Conservation (phyloP, 2,329 filamentous ascomycete genomes). For the Apiospora saccharicola region DNA sequence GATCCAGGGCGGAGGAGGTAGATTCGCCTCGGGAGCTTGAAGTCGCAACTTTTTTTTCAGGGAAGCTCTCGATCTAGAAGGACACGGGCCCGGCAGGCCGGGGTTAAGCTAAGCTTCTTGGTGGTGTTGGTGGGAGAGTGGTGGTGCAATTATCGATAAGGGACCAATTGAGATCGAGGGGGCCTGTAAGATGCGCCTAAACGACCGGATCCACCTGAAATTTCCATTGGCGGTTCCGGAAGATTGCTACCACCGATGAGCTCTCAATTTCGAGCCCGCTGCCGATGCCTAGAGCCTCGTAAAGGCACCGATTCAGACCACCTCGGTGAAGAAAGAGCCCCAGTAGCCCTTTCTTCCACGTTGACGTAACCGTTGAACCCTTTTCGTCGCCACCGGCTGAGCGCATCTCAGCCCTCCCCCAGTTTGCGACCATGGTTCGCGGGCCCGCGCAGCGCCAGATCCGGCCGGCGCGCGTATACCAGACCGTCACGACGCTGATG, state of each 20-base stretch:
- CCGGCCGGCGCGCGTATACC: constrained; percentile 51
- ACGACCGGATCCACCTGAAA: constrained; percentile 3
- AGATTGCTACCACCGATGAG: constrained; percentile 9
- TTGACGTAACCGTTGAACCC: neutral
- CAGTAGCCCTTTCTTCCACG: constrained; percentile 5
- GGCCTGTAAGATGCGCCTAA: no score
- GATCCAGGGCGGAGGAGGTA: neutral
- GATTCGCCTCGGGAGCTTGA: neutral
- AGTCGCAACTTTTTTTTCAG: constrained; percentile 22
- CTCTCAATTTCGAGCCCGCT: neutral
- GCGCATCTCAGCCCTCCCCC: neutral
- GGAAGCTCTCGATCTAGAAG: constrained; percentile 19
- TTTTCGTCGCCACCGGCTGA: constrained; percentile 19
- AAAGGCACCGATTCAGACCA: constrained; percentile 11
- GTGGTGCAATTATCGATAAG: constrained; percentile 19
- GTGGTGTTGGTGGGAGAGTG: neutral
- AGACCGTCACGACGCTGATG: constrained; percentile 49
- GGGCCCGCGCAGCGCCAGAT: constrained; percentile 40
- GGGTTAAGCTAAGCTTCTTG: neutral
- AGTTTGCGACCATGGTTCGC: constrained; percentile 42
- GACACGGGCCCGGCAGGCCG: neutral
- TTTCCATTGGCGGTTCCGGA: constrained; percentile 19
- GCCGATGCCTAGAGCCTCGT: neutral
- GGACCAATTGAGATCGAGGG: neutral
- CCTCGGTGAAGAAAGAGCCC: constrained; percentile 5